Evolutionary conservation across 2,329 filamentous ascomycete genomes (phyloP).

Genomic region (Phialocephala sp.): DNA sequence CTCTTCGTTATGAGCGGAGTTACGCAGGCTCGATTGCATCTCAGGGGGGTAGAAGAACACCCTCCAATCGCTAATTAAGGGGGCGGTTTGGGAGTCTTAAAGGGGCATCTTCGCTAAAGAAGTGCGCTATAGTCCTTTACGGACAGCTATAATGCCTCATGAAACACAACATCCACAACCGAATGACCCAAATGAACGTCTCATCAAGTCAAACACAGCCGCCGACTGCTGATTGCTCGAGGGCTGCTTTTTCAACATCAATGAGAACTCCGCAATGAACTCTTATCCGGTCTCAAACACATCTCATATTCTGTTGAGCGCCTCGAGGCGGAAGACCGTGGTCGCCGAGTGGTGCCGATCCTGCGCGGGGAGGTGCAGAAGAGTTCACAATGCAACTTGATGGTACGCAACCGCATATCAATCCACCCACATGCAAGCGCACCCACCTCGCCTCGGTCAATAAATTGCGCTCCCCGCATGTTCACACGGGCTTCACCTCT

Average conservation of each 20-base stretch:
- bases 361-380: too few species aligned
- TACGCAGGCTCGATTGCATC: neutral
- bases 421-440: constrained; percentile 3
- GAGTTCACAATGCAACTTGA: constrained; percentile 2
- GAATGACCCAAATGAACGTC: constrained; percentile 6
- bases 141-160: neutral
- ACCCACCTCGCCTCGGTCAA: neutral
- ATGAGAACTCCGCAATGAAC: neutral
- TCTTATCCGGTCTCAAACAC: neutral
- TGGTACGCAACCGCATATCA: constrained; percentile 1
- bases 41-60: neutral
- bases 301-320: constrained; percentile 5
- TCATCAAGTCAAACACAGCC: neutral
- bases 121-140: neutral
- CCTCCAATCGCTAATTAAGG: constrained; percentile 3
- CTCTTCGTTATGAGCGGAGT: too few species aligned
- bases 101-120: constrained; percentile 7
- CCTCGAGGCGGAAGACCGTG: neutral
- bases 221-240: neutral
- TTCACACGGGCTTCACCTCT: neutral
- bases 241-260: neutral
- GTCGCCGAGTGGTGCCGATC: neutral
- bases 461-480: constrained; percentile 3
- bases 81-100: neutral
- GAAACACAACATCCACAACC: neutral